Percentiles rank a stretch among this genome's conserved stretches.
Conservation (phyloP, 768 basidiomycete species). For the Russula vinacea region DNA sequence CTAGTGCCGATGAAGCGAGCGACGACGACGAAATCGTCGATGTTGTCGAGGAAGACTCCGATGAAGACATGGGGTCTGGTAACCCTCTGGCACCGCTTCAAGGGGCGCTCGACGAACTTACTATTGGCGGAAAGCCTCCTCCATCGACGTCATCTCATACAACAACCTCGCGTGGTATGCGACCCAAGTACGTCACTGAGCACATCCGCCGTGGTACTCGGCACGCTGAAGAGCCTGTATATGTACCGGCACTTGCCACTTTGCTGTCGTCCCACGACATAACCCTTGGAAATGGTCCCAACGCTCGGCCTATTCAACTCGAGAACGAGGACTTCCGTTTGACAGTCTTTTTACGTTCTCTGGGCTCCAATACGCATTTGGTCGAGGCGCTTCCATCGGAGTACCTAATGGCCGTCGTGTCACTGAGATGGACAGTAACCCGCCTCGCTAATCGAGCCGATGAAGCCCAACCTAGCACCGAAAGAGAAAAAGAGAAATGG, state of each 20-base stretch:
- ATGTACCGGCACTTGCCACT: slow-evolving; percentile 47
- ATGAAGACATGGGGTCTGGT: slow-evolving; percentile 40
- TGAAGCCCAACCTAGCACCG: slow-evolving; percentile 49
- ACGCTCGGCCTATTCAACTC: slow-evolving; percentile 47
- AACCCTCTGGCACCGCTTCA: slow-evolving; percentile 69
- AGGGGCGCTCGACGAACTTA: slow-evolving; percentile 61
- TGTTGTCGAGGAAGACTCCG: slow-evolving; percentile 60
- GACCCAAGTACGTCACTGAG: slow-evolving; percentile 43
- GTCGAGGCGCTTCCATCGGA: slow-evolving; percentile 49
- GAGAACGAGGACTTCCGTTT: slow-evolving; percentile 51
- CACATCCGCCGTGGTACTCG: slow-evolving; percentile 69
- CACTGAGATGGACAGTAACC: slow-evolving; percentile 59
- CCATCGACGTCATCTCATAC: slow-evolving; percentile 41
- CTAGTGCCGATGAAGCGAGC: slow-evolving; percentile 40
- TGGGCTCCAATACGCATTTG: slow-evolving; percentile 51
- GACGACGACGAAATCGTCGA: slow-evolving; percentile 64
- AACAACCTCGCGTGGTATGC: slow-evolving; percentile 28
- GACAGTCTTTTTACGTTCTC: slow-evolving; percentile 51
- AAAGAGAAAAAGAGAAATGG: slow-evolving; percentile 69
- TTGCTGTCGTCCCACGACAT: slow-evolving; percentile 42
- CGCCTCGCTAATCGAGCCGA: slow-evolving; percentile 50
- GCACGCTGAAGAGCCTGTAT: slow-evolving; percentile 56
- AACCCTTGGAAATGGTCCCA: slow-evolving; percentile 27
- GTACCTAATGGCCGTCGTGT: slow-evolving; percentile 50
- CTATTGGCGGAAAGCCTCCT: slow-evolving; percentile 34